Base-by-base conservation (phyloP, 1,139 yeast species). In the Kodamaea derodonti region DNA sequence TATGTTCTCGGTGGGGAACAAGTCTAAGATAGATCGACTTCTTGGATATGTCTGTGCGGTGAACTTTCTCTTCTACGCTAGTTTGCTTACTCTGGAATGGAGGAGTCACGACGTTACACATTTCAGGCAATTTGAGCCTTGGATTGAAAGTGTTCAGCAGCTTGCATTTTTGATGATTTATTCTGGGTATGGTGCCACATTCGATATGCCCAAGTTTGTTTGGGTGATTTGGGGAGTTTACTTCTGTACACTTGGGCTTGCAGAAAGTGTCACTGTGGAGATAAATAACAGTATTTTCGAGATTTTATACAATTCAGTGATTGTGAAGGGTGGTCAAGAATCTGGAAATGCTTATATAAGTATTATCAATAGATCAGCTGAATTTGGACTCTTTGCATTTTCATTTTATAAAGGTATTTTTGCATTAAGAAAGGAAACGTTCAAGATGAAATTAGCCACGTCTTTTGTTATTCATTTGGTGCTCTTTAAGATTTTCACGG, bases 401-500 rank as follows among this genome's bases (percentile, higher is more conserved):
- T 18, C 36, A 10, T 2, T 35, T 6, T 14, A 24, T 27, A 30
- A 29, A 15, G 24, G 33, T 14, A 16, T 35, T 9, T 12, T 27
- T 20, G 33, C 17, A 28, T 33, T 29, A 24, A 35, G 24, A 10
- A 27, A 4, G 24, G 27, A 20, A 9, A 26, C 15, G 11, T 17
- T 31, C 14, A 38, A 34, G 16, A 24, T 15, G 10, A 28, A 30
- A 6, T 31, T 43, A 31, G 35, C 33, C 13, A 27, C 32, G 16
- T 39, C 47, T 11, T 15, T 44, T 10, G 14, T 38, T 15, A 23
- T 39, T 13, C 49, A 45, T 22, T 39, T 44, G 30, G 14, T 45
- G 16, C 7, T 42, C 4, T 42, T 32, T 33, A 44, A 41, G 33
- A 4, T 30, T 9, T 12, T 37, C 8, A 9, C 37, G 25, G 36